These are phyloP conservation scores for Puccinia coronata DNA, from an alignment of 1,284 basidiomycete species.

Conservation along the genomic window DNA sequence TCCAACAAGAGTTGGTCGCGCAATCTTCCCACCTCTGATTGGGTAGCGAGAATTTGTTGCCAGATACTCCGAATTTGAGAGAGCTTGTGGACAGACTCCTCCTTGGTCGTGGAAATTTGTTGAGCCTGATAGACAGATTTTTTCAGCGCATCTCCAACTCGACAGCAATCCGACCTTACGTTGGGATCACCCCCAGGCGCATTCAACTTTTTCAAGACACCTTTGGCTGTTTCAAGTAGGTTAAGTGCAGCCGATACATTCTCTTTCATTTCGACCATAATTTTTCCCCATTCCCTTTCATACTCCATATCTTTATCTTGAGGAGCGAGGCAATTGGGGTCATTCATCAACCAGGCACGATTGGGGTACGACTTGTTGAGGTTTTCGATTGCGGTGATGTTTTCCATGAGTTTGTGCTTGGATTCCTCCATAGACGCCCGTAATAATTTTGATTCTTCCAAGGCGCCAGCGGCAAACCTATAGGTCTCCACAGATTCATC, in stretches of 20 bases:
- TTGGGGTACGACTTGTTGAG: slow-evolving; percentile 16
- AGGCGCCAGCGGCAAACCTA: slow-evolving; percentile 16
- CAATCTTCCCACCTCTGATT: background rate
- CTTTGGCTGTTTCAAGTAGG: slow-evolving; percentile 4
- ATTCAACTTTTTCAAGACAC: slow-evolving; percentile 18
- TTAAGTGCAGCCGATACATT: background rate
- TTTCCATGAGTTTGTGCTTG: slow-evolving; percentile 13
- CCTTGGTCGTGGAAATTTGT: slow-evolving; percentile 5
- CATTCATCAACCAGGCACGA: slow-evolving; percentile 12
- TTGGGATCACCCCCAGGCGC: slow-evolving; percentile 30
- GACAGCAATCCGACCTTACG: slow-evolving; percentile 4
- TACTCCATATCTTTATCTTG: slow-evolving; percentile 3
- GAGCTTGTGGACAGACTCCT: slow-evolving; percentile 3
- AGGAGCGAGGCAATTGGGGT: background rate
- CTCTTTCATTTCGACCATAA: slow-evolving; percentile 19
- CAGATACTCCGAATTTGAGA: slow-evolving; percentile 13
- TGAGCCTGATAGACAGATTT: slow-evolving; percentile 23
- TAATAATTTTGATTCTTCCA: slow-evolving; percentile 7
- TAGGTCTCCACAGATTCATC: slow-evolving; percentile 10
- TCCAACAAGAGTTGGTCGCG: slow-evolving; percentile 22
- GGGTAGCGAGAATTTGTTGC: slow-evolving; percentile 4
- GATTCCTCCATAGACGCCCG: slow-evolving; percentile 15
- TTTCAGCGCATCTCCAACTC: slow-evolving; percentile 4
- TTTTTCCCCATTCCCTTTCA: slow-evolving; percentile 7
- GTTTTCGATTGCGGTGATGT: slow-evolving; percentile 12